Conservation (phyloP, 345 rosid genomes). For the Salix exigua region DNA sequence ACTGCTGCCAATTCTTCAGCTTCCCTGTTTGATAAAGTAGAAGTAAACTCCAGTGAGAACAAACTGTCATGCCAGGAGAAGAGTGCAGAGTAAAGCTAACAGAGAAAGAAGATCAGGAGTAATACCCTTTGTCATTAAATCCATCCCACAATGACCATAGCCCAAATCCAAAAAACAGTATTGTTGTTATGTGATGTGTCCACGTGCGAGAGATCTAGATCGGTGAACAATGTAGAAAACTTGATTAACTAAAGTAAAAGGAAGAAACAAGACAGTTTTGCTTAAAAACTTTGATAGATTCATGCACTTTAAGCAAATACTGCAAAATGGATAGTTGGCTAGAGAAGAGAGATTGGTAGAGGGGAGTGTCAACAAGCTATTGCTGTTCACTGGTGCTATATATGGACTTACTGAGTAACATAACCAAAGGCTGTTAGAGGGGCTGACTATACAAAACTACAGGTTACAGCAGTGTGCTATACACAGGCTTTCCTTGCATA, state of each 20-base stretch:
- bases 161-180: conserved; percentile 78
- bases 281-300: not conserved
- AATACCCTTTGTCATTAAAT: conserved; percentile 63
- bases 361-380: not conserved
- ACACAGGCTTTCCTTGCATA: not conserved
- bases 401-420: not conserved
- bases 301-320: not conserved
- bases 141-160: conserved; percentile 90
- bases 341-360: not conserved
- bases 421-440: not conserved
- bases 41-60: conserved; percentile 3
- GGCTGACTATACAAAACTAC: not conserved
- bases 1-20: conserved; percentile 85
- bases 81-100: conserved; percentile 1
- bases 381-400: not conserved
- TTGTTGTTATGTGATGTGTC: conserved; percentile 83
- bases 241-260: not conserved
- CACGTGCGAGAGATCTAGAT: conserved; percentile 84
- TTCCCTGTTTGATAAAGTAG: conserved; percentile 40
- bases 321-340: not conserved
- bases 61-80: not conserved
- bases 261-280: not conserved
- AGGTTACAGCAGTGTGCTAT: not conserved
- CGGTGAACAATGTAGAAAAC: conserved; percentile 6
- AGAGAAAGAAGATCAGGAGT: not conserved